Base-by-base conservation (phyloP, 495 filamentous ascomycete species). In the Penicillium riverlandense region DNA sequence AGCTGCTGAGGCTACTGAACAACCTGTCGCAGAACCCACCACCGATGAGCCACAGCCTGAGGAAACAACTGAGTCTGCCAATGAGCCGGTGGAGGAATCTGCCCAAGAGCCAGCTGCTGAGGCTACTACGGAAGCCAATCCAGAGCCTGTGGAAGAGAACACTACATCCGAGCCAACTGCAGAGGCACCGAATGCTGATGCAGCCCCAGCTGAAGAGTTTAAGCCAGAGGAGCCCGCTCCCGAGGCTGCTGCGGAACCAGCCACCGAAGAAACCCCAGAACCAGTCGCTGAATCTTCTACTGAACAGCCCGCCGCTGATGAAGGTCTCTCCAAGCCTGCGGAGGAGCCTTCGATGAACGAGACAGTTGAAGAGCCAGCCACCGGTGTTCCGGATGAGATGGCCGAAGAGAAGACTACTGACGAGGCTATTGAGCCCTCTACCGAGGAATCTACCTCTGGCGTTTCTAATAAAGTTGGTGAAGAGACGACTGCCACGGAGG, bases 1-100 rank as follows among this genome's bases (percentile, higher is more conserved):
- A 30, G 16, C 12, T 8, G 29, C 41, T 15, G 41, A 49, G 29
- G 35, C 42, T 28, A 40, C 38, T 11, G 6, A 53, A 45, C 45
- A 49, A 37, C 37, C 53, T 9, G 35, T 37, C 14, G 34, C 37
- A 22, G 43, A 53, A 30, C 29, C 34, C 29, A 12, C 35, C 3
- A 34, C 41, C 29, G 41, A 35, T 27, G 55, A 55, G 37, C 38
- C 48, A 0, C 15, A 11, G 10, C 2, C 32, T 9, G 32, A 34
- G 32, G 41, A 40, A 32, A n/a, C 34, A 14, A 2, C 41, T 9
- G 37, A 37, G 15, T 6, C 43, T 29, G 33, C 29, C 14, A 9
- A 38, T n/a, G 45, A 50, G 31, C 38, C 41, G 28, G 40, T 43
- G 12, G 33, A 36, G 15, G 50, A 57, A 29, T 9, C 37, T 35